Evolutionary conservation across 208 protist genomes (phyloP).

Genomic region (Crithidia mellificae): DNA sequence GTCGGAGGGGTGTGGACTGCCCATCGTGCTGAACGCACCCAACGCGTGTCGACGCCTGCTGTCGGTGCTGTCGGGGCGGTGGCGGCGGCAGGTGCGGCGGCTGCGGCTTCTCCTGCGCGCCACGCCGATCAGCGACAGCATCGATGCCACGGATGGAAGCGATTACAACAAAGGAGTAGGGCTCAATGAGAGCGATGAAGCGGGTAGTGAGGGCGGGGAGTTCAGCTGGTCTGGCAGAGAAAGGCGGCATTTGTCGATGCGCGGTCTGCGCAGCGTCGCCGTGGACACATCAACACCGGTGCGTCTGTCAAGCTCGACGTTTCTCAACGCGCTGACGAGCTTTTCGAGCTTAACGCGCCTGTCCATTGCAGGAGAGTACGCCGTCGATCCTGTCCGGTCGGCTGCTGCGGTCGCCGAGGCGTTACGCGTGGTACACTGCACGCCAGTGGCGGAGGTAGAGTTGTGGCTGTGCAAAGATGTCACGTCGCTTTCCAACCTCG

Average conservation of each 20-base stretch:
- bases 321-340: slow-evolving; percentile 14
- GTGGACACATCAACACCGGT: background rate
- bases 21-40: slow-evolving; percentile 4
- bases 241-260: background rate
- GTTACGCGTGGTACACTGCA: background rate
- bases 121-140: slow-evolving; percentile 4
- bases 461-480: background rate
- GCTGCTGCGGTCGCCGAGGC: background rate
- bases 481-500: background rate
- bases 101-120: background rate
- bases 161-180: too few species aligned
- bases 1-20: slow-evolving; percentile 13
- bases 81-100: slow-evolving; percentile 8
- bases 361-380: slow-evolving; percentile 7
- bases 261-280: background rate
- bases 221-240: background rate
- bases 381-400: background rate
- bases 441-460: background rate
- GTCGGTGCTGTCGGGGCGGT: background rate
- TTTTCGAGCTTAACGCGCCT: slow-evolving; percentile 3
- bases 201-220: background rate
- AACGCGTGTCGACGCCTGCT: slow-evolving; percentile 14
- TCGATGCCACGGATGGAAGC: background rate
- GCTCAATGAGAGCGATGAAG: background rate
- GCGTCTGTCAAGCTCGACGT: slow-evolving; percentile 9